A percentile compares a stretch with the other conserved stretches of the same genome.
These are phyloP conservation scores for Yamadazyma akitaensis DNA, from an alignment of 805 yeast species.

Conservation along the genomic window DNA sequence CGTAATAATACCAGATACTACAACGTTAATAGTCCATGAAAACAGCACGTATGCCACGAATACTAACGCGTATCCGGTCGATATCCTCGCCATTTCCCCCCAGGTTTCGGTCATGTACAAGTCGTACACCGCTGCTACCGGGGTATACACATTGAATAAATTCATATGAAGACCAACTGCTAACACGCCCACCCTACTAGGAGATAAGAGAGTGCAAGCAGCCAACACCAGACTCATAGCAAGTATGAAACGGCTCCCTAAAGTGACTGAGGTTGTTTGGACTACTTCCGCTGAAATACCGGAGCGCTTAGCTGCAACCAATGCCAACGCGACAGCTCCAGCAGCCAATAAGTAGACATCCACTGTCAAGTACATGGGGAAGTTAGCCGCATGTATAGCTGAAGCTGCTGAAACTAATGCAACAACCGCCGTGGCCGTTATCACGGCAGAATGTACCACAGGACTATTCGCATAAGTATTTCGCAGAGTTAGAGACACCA, in stretches of 20 bases:
- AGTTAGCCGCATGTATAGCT: not conserved
- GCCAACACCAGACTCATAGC: not conserved
- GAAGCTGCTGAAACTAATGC: not conserved
- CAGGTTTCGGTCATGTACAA: not conserved
- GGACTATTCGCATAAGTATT: not conserved
- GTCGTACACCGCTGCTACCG: conserved; percentile 1
- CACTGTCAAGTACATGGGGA: not conserved
- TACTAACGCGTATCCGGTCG: not conserved
- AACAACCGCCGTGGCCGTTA: not conserved
- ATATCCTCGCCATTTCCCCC: not conserved
- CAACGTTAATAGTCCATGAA: not conserved
- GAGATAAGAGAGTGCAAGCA: not conserved
- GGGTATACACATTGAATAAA: not conserved
- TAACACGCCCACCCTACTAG: not conserved
- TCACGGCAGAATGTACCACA: not conserved
- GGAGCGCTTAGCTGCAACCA: not conserved
- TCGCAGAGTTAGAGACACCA: not conserved
- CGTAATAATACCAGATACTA: not conserved
- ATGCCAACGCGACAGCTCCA: conserved; percentile 1
- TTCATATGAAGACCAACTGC: not conserved
- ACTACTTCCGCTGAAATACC: not conserved
- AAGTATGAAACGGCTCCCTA: not conserved
- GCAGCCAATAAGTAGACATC: not conserved
- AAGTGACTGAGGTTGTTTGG: not conserved
- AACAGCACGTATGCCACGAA: not conserved